Conservation (phyloP, 495 filamentous ascomycete species). For the Pyrenula massariospora region DNA sequence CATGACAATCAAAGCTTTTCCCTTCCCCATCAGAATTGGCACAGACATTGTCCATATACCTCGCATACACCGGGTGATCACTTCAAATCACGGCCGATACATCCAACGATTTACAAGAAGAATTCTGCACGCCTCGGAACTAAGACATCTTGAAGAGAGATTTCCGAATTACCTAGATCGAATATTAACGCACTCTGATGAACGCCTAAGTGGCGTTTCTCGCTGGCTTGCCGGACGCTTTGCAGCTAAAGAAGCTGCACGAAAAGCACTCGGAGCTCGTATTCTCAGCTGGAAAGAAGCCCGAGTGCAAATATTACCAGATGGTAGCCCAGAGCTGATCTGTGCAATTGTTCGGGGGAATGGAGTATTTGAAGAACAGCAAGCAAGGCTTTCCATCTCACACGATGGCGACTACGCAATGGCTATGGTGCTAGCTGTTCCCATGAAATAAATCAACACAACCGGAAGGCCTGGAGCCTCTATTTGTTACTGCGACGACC, state of each 20-base stretch:
- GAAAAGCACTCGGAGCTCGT: conserved; percentile 31
- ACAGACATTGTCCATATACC: conserved; percentile 44
- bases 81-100: conserved; percentile 18
- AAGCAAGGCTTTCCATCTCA: conserved; percentile 37
- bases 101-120: conserved; percentile 37
- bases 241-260: conserved; percentile 35
- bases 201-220: conserved; percentile 23
- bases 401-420: conserved; percentile 51
- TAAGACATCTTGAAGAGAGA: conserved; percentile 21
- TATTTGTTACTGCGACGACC: no score
- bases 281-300: conserved; percentile 29
- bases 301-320: conserved; percentile 20
- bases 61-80: conserved; percentile 33
- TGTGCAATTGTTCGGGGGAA: conserved; percentile 17
- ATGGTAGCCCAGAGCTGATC: conserved; percentile 27
- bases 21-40: conserved; percentile 32
- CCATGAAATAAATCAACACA: not conserved
- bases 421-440: conserved; percentile 35
- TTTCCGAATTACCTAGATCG: conserved; percentile 4
- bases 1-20: conserved; percentile 14
- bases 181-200: conserved; percentile 8
- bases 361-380: conserved; percentile 11
- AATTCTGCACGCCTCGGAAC: conserved; percentile 35
- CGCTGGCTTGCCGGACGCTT: conserved; percentile 37
- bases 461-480: no score